These are phyloP conservation scores for Hypholoma fasciculare DNA, from an alignment of 768 basidiomycete species.

Conservation along the genomic window DNA sequence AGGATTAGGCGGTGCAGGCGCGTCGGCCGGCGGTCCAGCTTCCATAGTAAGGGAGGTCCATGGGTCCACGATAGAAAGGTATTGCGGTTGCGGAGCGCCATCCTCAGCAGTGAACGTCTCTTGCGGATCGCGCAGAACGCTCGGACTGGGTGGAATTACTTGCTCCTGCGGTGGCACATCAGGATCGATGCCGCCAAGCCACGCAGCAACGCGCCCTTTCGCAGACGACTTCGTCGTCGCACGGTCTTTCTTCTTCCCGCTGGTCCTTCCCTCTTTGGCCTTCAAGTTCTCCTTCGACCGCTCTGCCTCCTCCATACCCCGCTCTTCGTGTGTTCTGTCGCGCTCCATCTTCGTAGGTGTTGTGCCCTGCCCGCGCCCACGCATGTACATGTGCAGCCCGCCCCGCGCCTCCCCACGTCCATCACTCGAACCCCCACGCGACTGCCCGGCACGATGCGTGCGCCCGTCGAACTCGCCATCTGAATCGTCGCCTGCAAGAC, in stretches of 20 bases:
- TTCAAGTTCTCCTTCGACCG: slow-evolving; percentile 25
- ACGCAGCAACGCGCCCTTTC: slow-evolving; percentile 75
- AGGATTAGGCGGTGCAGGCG: slow-evolving; percentile 55
- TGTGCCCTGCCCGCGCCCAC: slow-evolving; percentile 19
- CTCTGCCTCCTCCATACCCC: slow-evolving; percentile 9
- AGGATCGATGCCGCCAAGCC: slow-evolving; percentile 69
- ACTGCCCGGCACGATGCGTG: slow-evolving; percentile 29
- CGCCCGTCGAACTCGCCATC: slow-evolving; percentile 29
- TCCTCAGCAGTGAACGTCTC: slow-evolving; percentile 6
- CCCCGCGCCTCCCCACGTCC: slow-evolving; percentile 14
- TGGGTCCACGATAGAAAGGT: not conserved
- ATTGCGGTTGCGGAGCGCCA: slow-evolving; percentile 1
- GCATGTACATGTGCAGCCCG: slow-evolving; percentile 21
- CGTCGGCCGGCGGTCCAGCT: slow-evolving; percentile 14
- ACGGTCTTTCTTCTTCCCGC: slow-evolving; percentile 25
- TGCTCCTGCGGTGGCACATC: slow-evolving; percentile 55
- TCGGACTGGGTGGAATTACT: slow-evolving; percentile 40
- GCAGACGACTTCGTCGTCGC: slow-evolving; percentile 40
- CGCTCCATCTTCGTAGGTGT: slow-evolving; percentile 18
- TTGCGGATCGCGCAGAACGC: slow-evolving; percentile 21
- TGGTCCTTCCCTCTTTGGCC: slow-evolving; percentile 23
- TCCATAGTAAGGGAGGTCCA: slow-evolving; percentile 6
- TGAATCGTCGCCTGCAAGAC: slow-evolving; percentile 21
- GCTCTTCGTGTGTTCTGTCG: slow-evolving; percentile 3
- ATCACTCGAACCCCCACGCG: slow-evolving; percentile 18